Evolutionary conservation across 805 yeast species (phyloP).

Genomic region (Isabelozyma heimii): DNA sequence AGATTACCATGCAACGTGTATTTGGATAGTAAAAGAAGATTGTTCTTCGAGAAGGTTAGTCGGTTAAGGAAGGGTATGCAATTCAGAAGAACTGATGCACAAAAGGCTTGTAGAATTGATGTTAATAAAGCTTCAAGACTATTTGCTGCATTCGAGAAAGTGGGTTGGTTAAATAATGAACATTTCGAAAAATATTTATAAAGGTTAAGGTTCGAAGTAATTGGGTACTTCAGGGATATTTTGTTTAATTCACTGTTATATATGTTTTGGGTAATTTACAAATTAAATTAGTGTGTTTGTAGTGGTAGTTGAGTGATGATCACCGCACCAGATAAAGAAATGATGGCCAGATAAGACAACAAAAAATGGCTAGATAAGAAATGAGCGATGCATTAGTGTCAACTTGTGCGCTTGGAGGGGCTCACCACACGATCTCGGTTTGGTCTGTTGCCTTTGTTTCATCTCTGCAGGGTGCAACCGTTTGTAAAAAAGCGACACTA

Average conservation of each 20-base stretch:
- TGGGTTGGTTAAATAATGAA: constrained; percentile 85
- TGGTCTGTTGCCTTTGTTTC: no score
- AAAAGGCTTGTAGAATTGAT: constrained; percentile 95
- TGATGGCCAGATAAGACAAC: not conserved
- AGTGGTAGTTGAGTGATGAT: not conserved
- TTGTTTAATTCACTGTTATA: not conserved
- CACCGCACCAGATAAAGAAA: not conserved
- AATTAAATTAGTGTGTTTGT: not conserved
- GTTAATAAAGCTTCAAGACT: constrained; percentile 93
- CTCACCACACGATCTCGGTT: no score
- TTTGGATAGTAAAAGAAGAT: constrained; percentile 63
- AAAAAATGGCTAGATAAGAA: no score
- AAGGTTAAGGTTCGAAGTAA: not conserved
- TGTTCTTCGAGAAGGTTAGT: constrained; percentile 85
- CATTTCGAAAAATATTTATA: constrained; percentile 47
- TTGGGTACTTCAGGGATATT: not conserved
- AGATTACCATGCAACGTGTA: constrained; percentile 86
- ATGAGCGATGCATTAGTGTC: no score
- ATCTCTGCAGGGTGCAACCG: no score
- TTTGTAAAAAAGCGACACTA: no score
- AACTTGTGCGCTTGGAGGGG: no score
- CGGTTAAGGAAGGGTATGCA: constrained; percentile 68
- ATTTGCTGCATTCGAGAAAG: constrained; percentile 85
- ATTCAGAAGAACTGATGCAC: constrained; percentile 95
- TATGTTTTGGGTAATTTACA: not conserved